Evolutionary conservation across 331 rosid genomes (phyloP), one percentile per base, ranked within the genome.

Genomic region (Malus hybrid): DNA sequence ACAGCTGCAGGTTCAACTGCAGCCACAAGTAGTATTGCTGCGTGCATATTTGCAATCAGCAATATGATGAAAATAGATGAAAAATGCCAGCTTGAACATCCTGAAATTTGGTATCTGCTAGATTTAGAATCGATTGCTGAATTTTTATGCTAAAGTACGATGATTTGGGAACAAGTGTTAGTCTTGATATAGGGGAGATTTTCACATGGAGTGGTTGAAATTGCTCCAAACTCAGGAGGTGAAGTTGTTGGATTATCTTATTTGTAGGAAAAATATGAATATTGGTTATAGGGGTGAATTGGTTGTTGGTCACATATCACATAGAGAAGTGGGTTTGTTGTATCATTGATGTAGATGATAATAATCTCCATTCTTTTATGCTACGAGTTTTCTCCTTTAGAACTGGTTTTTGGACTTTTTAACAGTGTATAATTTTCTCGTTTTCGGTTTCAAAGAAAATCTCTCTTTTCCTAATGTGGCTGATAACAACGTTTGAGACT

Each of bases 1-100:
- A 81, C 86, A 42, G 80, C 74, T 65, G 80, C 75, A 6, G 90
- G 89, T 48, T 83, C 88, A 72, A 86, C 80, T 73, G 83, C 83
- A 61, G 81, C 82, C 74, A 63, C 65, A 20, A 27, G 36, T 62
- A 27, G 36, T 11, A 68, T 71, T 33, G 71, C 70, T 60, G 63
- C 36, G 76, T 83, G 81, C 71, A 83, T 83, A 72, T 79, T 46
- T 28, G 71, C 31, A 73, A 77, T 9, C 54, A 81, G 60, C 72
- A 83, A 76, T 74, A 79, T 65, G 2, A 88, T 65, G 79, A 86
- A 70, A 79, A 69, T 5, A 6, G 77, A 69, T 3, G 77, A 28
- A 29, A 46, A 75, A 36, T 71, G 87, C 60, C 18, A 42, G 71
- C 57, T 64, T 65, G 14, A 80, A 57, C 91, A 87, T 90, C 50